phyloP scores from a whole-genome alignment of 371 early-diverging fungal genomes.

The Lichtheimia hyalospora region DNA sequence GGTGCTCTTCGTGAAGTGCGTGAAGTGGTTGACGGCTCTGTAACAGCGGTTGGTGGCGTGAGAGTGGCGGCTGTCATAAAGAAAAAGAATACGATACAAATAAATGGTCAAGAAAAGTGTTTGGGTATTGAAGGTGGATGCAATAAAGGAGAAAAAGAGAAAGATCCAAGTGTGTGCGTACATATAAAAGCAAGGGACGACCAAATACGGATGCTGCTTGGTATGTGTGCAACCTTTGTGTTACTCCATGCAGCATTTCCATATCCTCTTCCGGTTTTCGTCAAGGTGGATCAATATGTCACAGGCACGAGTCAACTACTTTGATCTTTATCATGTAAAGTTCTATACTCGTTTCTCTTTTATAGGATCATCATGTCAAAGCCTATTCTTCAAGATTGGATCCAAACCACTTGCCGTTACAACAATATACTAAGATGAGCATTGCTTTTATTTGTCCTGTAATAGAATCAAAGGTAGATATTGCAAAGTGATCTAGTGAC shows the following conservation, averaged over 20 bases:
- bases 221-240: slow-evolving; percentile 2
- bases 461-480: too few species aligned
- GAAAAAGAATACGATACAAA: neutral
- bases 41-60: slow-evolving; percentile 12
- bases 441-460: too few species aligned
- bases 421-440: too few species aligned
- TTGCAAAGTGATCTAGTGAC: too few species aligned
- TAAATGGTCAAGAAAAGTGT: neutral
- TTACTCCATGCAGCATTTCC: neutral
- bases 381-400: too few species aligned
- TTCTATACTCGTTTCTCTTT: too few species aligned
- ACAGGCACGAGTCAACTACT: slow-evolving; percentile 2
- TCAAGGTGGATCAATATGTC: too few species aligned
- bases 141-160: slow-evolving; percentile 1
- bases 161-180: neutral
- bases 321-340: neutral
- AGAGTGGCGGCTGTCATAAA: slow-evolving; percentile 23
- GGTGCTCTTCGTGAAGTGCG: slow-evolving; percentile 1
- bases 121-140: neutral
- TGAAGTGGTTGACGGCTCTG: neutral
- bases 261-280: neutral
- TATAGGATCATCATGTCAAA: too few species aligned
- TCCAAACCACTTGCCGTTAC: too few species aligned
- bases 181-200: neutral
- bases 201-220: neutral